phyloP scores from a whole-genome alignment of 1,284 basidiomycete species.

The Malassezia sympodialis region DNA sequence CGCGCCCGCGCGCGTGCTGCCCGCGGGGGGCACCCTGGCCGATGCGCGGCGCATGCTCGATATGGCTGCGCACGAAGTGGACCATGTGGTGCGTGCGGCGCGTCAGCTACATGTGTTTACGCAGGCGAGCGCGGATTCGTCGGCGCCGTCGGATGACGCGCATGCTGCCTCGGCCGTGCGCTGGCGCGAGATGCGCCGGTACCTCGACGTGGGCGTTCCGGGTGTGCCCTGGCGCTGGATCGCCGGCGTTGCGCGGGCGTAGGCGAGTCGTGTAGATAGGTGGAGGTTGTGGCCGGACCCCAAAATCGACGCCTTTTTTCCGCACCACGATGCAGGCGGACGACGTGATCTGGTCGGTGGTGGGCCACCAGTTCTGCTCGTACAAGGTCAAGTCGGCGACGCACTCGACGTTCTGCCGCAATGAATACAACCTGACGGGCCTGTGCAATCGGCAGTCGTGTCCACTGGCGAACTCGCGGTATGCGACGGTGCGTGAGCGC shows the following conservation, averaged over 20 bases:
- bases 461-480: constrained; percentile 88
- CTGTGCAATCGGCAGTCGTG: constrained; percentile 92
- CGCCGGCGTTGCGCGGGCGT: constrained; percentile 6
- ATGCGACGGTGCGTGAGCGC: constrained; percentile 91
- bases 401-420: constrained; percentile 75
- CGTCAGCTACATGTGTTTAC: constrained; percentile 8
- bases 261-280: not conserved
- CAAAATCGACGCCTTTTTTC: not conserved
- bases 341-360: constrained; percentile 46
- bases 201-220: constrained; percentile 17
- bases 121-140: not conserved
- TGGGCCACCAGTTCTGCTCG: constrained; percentile 45
- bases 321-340: constrained; percentile 36
- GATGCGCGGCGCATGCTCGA: constrained; percentile 7
- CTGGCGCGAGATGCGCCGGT: constrained; percentile 24
- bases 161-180: constrained; percentile 7
- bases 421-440: constrained; percentile 98
- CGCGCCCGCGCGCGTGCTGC: not conserved
- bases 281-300: not conserved
- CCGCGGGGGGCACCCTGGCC: not conserved
- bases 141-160: not conserved
- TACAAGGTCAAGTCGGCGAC: constrained; percentile 46
- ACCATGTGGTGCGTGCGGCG: constrained; percentile 9
- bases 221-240: constrained; percentile 23
- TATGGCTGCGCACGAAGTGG: constrained; percentile 14